Conservation (phyloP, 2,329 filamentous ascomycete genomes). For the Fusarium nanum region DNA sequence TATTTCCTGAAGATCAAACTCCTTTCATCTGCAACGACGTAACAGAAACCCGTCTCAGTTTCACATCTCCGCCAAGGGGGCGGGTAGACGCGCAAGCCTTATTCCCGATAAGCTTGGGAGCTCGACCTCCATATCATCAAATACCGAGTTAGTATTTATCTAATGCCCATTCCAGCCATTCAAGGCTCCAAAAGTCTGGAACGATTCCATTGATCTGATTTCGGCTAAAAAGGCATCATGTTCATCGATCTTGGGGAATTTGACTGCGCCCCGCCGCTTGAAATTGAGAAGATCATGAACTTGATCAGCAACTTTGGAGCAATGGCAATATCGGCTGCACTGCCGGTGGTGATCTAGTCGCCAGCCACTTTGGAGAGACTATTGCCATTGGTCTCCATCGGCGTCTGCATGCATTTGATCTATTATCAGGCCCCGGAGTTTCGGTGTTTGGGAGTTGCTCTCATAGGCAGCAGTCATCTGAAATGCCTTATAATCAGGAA, state of each 20-base stretch:
- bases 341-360: constrained; percentile 13
- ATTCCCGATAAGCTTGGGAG: constrained; percentile 30
- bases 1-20: neutral
- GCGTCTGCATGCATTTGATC: neutral
- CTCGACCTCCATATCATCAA: neutral
- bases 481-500: constrained; percentile 25
- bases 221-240: constrained; percentile 2
- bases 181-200: constrained; percentile 4
- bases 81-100: constrained; percentile 30
- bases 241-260: neutral
- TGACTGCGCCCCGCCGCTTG: constrained; percentile 17
- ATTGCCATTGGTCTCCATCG: constrained; percentile 8
- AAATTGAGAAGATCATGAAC: constrained; percentile 31
- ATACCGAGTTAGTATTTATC: neutral
- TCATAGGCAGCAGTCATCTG: neutral
- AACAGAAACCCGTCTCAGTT: constrained; percentile 14
- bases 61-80: constrained; percentile 24
- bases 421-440: neutral
- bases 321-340: constrained; percentile 30
- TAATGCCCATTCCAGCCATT: constrained; percentile 4
- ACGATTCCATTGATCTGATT: constrained; percentile 15
- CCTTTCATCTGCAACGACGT: constrained; percentile 7
- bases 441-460: neutral
- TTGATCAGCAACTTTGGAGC: constrained; percentile 37
- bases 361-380: constrained; percentile 11